A percentile compares a stretch with the other conserved stretches of the same genome.
Conservation (phyloP, 352 stramenopile species). For the Aphanomyces astaci region DNA sequence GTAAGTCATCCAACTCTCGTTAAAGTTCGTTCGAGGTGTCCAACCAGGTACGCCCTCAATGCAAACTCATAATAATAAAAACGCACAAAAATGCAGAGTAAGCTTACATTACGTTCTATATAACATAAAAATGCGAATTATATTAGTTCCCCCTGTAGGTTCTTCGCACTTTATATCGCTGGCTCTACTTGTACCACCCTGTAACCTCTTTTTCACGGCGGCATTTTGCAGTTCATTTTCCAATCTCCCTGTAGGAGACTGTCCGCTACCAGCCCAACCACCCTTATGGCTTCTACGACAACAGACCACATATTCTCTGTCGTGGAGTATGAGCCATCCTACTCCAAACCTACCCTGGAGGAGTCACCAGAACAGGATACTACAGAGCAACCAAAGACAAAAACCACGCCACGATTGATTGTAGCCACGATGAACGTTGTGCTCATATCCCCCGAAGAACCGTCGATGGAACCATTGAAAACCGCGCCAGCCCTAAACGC, state of each 20-base stretch:
- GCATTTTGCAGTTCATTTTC: background rate
- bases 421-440: conserved; percentile 19
- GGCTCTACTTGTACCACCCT: background rate
- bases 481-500: background rate
- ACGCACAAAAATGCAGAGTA: too few species aligned
- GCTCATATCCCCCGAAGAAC: background rate
- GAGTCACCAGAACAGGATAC: background rate
- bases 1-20: too few species aligned
- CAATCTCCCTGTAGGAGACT: background rate
- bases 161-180: background rate
- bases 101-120: too few species aligned
- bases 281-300: background rate
- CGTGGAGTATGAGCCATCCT: background rate
- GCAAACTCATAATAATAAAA: too few species aligned
- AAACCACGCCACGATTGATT: background rate
- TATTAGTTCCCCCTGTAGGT: background rate
- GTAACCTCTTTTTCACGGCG: background rate
- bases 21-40: too few species aligned
- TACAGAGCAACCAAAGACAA: background rate
- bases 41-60: too few species aligned
- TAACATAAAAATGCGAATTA: background rate
- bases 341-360: background rate
- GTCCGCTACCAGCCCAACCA: too few species aligned
- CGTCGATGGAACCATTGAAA: background rate
- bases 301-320: background rate